Conservation (phyloP, 192 early-diverging fungal genomes). For the Backusella circina region DNA sequence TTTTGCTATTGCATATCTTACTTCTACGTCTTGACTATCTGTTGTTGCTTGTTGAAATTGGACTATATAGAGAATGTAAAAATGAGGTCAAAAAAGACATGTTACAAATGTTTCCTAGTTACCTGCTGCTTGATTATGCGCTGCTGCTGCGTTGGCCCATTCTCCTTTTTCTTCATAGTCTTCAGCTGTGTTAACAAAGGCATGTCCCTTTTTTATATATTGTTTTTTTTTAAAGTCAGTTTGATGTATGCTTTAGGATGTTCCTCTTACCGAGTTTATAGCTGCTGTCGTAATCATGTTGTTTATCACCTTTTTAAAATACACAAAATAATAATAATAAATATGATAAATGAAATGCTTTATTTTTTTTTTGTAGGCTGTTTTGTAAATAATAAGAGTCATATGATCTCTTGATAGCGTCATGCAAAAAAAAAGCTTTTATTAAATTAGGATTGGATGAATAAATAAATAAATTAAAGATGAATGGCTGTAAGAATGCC, state of each 20-base stretch:
- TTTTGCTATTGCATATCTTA: constrained; percentile 6
- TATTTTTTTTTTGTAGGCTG: not conserved
- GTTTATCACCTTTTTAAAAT: not conserved
- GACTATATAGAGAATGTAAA: constrained; percentile 20
- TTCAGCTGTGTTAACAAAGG: constrained; percentile 61
- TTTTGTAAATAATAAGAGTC: not conserved
- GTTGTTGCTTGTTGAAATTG: constrained; percentile 57
- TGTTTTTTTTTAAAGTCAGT: constrained; percentile 19
- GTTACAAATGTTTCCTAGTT: not conserved
- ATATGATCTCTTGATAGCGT: not conserved
- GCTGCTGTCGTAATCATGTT: not conserved
- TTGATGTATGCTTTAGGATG: not conserved
- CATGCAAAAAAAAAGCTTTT: not conserved
- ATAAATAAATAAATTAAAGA: not conserved
- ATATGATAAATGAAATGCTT: too few species aligned
- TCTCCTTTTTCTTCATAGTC: constrained; percentile 53
- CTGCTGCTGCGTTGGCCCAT: constrained; percentile 55
- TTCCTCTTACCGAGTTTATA: not conserved
- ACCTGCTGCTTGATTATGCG: constrained; percentile 70
- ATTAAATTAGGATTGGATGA: not conserved
- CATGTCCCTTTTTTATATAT: constrained; percentile 61
- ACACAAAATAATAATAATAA: not conserved
- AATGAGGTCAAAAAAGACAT: not conserved
- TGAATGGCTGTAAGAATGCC: not conserved
- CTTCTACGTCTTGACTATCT: constrained; percentile 56